Evolutionary conservation across 345 rosid genomes (phyloP).

Genomic region (Corchorus olitorius): DNA sequence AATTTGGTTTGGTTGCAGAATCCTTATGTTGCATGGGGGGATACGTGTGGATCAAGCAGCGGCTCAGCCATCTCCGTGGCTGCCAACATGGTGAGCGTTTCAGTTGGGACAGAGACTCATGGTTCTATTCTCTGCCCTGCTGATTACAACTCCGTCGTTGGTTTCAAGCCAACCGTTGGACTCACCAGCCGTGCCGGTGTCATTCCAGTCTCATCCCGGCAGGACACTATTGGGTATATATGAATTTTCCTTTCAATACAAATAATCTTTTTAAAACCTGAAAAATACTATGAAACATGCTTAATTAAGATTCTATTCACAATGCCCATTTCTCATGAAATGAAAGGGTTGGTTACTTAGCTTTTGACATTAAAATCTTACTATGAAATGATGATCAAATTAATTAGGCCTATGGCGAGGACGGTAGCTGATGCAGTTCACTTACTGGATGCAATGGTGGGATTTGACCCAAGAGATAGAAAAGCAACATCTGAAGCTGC

Average conservation of each 20-base stretch:
- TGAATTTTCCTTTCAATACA: conserved; percentile 23
- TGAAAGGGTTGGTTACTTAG: background rate
- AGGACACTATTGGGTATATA: conserved; percentile 67
- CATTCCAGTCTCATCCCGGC: conserved; percentile 56
- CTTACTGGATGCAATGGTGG: conserved; percentile 63
- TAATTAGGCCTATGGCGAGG: conserved; percentile 54
- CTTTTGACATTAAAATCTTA: too few species aligned
- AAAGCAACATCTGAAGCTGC: conserved; percentile 49
- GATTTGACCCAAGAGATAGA: conserved; percentile 47
- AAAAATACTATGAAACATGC: background rate
- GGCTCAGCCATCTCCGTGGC: conserved; percentile 78
- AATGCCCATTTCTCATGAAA: background rate
- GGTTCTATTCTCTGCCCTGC: conserved; percentile 71
- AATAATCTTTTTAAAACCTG: too few species aligned
- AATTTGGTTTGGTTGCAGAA: conserved; percentile 45
- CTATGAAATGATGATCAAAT: background rate
- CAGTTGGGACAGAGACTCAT: conserved; percentile 72
- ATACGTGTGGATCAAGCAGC: conserved; percentile 76
- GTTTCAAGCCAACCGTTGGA: conserved; percentile 72
- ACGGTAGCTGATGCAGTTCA: conserved; percentile 60
- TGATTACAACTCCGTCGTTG: conserved; percentile 53
- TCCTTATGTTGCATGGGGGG: conserved; percentile 56
- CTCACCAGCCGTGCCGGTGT: conserved; percentile 76
- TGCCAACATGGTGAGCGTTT: conserved; percentile 59
- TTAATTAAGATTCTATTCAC: too few species aligned